A percentile compares a stretch with the other conserved stretches of the same genome.
phyloP scores from a whole-genome alignment of 768 basidiomycete species.

The Mycena amicta region DNA sequence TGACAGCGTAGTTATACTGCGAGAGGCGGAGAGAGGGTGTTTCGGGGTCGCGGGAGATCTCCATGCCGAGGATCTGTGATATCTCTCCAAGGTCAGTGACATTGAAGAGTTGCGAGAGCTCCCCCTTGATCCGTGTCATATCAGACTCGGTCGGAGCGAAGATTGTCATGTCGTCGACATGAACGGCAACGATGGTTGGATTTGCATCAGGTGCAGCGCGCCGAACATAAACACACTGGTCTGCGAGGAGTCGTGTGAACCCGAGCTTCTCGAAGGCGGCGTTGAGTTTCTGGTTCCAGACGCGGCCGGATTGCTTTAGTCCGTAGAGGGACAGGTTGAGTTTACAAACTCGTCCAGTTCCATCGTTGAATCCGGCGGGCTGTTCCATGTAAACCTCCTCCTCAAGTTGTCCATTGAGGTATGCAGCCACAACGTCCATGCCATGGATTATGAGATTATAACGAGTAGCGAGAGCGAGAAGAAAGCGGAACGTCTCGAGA shows the following conservation, averaged over 20 bases:
- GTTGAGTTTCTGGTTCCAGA: constrained; percentile 11
- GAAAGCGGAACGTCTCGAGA: neutral
- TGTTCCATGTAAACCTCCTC: constrained; percentile 29
- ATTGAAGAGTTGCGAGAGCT: neutral
- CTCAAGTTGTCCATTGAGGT: constrained; percentile 28
- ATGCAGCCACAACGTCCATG: constrained; percentile 26
- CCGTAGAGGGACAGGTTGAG: constrained; percentile 4
- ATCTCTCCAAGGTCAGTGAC: constrained; percentile 21
- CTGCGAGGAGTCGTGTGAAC: constrained; percentile 4
- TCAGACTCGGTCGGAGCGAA: neutral
- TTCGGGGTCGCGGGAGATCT: constrained; percentile 18
- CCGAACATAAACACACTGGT: constrained; percentile 12
- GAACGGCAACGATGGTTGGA: constrained; percentile 2
- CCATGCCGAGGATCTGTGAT: constrained; percentile 26
- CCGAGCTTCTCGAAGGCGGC: constrained; percentile 5
- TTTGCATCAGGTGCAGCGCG: neutral
- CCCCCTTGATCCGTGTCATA: neutral
- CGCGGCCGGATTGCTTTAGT: constrained; percentile 4
- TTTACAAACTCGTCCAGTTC: constrained; percentile 17
- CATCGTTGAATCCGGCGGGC: neutral
- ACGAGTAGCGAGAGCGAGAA: neutral
- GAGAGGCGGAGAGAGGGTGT: neutral
- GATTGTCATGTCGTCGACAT: constrained; percentile 11
- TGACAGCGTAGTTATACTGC: neutral
- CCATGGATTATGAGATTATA: too few relatives aligned